Evolutionary conservation across 352 stramenopile species (phyloP), one percentile per base, ranked within the genome.

Genomic region (Discostella stelligera): DNA sequence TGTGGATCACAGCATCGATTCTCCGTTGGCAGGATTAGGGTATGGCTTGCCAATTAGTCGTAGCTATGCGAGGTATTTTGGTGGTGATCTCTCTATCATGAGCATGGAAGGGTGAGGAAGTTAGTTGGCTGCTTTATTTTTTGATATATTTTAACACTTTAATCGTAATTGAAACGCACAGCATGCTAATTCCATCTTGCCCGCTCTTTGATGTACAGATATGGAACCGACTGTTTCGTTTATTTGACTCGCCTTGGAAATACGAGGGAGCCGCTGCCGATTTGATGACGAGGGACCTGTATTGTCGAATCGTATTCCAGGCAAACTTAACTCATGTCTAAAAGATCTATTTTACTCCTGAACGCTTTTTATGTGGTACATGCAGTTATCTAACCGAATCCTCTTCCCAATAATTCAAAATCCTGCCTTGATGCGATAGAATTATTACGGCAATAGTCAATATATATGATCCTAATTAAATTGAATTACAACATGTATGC

Each of bases 1-100:
- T 54, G 84, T 87, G 11, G 91, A 95, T 80, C 90, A 93, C 59
- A 84, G 73, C 44, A 89, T 90, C 46, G 84, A 94, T 74, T 89
- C 82, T 13, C 96, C 96, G 0, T 89, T 98, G 23, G 96, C 96
- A 44, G 97, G 97, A 11, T 90, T 99, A 39, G 97, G 97, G 61
- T 99, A 99, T 72, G 97, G 97, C 0, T 85, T 99, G 50, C 97
- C 97, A 8, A 94, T 96, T 55, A 92, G 80, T 49, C 89, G 96
- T 16, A 94, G 97, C n/a, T 99, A 99, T 85, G 96, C 97, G 74
- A 94, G 97, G 63, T 99, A 99, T 89, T 99, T 99, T 86, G 97
- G 97, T 23, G 98, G 98, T 18, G 97, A 99, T 84, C 84, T 99
- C 20, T 95, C 97, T 78, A 97, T 99, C 61, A 99, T 99, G 85